Base-by-base conservation (phyloP, 805 yeast species). In the Isabelozyma pseudorhagii region DNA sequence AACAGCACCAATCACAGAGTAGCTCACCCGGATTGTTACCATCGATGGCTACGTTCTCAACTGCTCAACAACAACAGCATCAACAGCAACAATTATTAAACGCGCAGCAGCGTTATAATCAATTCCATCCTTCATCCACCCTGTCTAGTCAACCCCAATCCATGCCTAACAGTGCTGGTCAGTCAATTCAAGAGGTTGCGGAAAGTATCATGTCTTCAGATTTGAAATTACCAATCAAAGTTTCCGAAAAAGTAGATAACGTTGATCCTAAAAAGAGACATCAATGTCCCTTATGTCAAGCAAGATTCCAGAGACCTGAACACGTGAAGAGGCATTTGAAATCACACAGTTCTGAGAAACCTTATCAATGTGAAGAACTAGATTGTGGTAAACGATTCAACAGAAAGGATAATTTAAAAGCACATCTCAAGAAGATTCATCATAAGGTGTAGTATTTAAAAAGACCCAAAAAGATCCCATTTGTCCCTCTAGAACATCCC, bases 321-420 rank as follows among this genome's bases (percentile, higher is more conserved):
- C 90, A 84, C 63, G 90, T 84, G 28, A 84, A 81, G 61, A 63
- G 89, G 53, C 83, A 81, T 58, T 72, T 81, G 78, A 75, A 82
- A 59, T 72, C 80, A 41, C 85, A 81, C 62, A 76, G 82, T 5
- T 68, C 78, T 9, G 85, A 81, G 54, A 81, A 80, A 57, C 85
- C 85, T 7, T 81, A 72, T 55, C 75, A 70, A 50, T 81, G 85
- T 60, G 77, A 79, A 46, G 76, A 75, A 54, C 69, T 69, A 3
- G 68, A 73, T 39, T 81, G 85, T 61, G 79, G 79, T 21, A 79
- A 80, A 61, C 64, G 83, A 50, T 81, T 81, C 63, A 81, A 81
- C 60, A 64, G 85, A 54, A 81, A 80, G 60, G 85, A 81, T 58
- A 81, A 81, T 58, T 68, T 81, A 56, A 81, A 81, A 61, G 83